These are phyloP conservation scores for Lomentospora prolificans DNA, from an alignment of 2,329 filamentous ascomycete species.

Conservation along the genomic window DNA sequence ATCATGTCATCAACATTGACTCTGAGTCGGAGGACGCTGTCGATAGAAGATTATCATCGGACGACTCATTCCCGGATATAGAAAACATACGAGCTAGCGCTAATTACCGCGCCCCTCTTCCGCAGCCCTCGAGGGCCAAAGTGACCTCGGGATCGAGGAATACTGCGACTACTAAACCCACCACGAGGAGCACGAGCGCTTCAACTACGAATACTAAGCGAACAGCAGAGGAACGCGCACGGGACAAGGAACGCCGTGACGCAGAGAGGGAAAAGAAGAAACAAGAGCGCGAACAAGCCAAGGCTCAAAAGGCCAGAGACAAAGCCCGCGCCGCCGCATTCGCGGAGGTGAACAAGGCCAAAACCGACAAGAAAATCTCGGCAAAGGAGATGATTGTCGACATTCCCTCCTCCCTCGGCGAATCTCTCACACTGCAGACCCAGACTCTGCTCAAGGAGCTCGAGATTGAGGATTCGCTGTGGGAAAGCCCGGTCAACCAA, in stretches of 20 bases:
- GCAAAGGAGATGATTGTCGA: conserved; percentile 70
- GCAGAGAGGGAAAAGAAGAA: conserved; percentile 46
- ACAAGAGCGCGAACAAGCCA: conserved; percentile 46
- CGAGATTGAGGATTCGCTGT: conserved; percentile 34
- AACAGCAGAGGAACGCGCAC: conserved; percentile 25
- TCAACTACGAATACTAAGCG: conserved; percentile 16
- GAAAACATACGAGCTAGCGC: background rate
- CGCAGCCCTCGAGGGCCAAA: conserved; percentile 28
- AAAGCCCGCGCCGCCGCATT: conserved; percentile 57
- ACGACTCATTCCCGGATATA: conserved; percentile 15
- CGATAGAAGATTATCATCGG: background rate
- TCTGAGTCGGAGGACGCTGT: conserved; percentile 15
- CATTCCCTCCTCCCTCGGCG: conserved; percentile 47
- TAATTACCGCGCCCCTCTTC: conserved; percentile 19
- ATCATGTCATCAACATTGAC: conserved; percentile 25
- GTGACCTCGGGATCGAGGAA: background rate
- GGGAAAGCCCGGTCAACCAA: conserved; percentile 35
- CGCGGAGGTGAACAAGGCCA: conserved; percentile 62
- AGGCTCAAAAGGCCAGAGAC: conserved; percentile 51
- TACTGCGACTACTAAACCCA: background rate
- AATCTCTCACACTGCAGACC: conserved; percentile 33
- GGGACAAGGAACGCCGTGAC: conserved; percentile 37
- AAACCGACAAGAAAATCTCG: conserved; percentile 63
- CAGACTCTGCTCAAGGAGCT: conserved; percentile 40
- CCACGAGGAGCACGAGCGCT: conserved; percentile 9